Conservation (phyloP, 805 yeast species). For the Candida ovalis region DNA sequence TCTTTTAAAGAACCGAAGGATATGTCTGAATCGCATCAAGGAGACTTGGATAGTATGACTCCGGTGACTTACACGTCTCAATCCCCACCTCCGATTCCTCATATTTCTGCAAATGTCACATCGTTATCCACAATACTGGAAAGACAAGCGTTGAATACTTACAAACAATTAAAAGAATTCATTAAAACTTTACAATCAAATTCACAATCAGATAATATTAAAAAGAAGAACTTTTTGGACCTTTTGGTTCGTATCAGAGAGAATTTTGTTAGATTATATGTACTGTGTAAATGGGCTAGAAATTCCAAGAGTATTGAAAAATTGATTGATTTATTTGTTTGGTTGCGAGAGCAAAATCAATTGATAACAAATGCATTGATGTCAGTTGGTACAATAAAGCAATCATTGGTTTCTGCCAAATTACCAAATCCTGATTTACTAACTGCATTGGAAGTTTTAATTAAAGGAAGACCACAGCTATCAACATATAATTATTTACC, state of each 20-base stretch:
- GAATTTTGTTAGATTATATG: constrained; percentile 80
- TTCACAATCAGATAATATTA: constrained; percentile 51
- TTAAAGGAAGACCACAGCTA: constrained; percentile 70
- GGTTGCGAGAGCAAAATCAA: constrained; percentile 78
- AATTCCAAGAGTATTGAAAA: constrained; percentile 66
- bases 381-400: constrained; percentile 64
- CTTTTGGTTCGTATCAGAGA: constrained; percentile 71
- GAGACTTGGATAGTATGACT: not conserved
- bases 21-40: not conserved
- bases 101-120: constrained; percentile 65
- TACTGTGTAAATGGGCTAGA: constrained; percentile 84
- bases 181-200: constrained; percentile 56
- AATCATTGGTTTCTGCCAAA: constrained; percentile 80
- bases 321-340: constrained; percentile 81
- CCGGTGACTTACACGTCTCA: not conserved
- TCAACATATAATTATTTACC: constrained; percentile 60
- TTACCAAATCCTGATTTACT: constrained; percentile 86
- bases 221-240: constrained; percentile 67
- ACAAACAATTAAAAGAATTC: constrained; percentile 55
- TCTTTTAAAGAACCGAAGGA: not conserved
- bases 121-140: constrained; percentile 59
- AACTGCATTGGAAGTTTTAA: constrained; percentile 82
- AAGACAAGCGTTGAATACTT: constrained; percentile 58
- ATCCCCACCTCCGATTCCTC: constrained; percentile 47
- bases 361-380: constrained; percentile 60